phyloP scores from a whole-genome alignment of 305 asterid species.

The Rubia occidens region DNA sequence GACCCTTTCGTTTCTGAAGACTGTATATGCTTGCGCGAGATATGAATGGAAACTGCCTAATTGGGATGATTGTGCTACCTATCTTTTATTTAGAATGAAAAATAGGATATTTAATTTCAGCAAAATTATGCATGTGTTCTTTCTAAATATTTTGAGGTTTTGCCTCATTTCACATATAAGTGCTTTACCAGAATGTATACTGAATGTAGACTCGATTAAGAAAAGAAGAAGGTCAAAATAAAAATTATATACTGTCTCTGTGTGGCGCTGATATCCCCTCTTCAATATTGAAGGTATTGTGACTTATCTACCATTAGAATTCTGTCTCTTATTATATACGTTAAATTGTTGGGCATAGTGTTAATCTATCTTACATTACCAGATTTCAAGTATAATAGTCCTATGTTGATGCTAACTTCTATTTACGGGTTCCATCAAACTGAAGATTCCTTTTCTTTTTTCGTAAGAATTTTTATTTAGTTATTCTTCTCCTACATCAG shows the following conservation, averaged over 20 bases:
- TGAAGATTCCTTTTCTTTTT: background rate
- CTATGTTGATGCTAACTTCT: background rate
- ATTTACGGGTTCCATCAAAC: background rate
- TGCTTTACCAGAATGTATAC: background rate
- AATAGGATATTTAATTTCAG: background rate
- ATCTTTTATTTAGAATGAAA: background rate
- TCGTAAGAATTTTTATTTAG: background rate
- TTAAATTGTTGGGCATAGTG: background rate
- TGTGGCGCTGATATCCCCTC: background rate
- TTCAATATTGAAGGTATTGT: background rate
- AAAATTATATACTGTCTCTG: background rate
- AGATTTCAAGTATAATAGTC: background rate
- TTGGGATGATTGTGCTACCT: background rate
- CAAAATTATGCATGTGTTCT: background rate
- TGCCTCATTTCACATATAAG: background rate
- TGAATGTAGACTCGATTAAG: background rate
- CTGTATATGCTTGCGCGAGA: background rate
- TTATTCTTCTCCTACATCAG: slow-evolving; percentile 1
- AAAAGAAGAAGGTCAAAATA: background rate
- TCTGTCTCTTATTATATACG: background rate
- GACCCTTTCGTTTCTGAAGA: background rate
- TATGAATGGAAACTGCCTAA: background rate
- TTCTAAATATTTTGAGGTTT: background rate
- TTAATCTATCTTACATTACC: background rate
- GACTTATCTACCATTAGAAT: background rate